A percentile compares a stretch with the other conserved stretches of the same genome.
phyloP scores from a whole-genome alignment of 768 basidiomycete genomes.

The Pleurotus tuoliensis region DNA sequence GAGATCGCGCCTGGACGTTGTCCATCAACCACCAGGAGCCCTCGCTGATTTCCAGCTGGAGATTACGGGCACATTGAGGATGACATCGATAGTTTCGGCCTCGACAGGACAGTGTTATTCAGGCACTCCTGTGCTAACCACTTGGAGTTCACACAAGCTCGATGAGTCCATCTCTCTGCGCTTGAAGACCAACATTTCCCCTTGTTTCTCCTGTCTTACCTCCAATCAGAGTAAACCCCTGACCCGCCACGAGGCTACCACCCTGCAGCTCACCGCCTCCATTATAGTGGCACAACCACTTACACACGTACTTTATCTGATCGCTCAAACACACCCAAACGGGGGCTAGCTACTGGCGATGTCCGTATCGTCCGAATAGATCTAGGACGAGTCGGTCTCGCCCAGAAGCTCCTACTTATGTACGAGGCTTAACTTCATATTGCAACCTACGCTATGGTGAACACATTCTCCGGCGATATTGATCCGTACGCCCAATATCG shows the following conservation, averaged over 20 bases:
- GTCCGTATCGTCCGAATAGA: not conserved
- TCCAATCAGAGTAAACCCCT: not conserved
- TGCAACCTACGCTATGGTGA: not conserved
- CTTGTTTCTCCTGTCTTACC: not conserved
- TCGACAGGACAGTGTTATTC: not conserved
- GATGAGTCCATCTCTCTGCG: not conserved
- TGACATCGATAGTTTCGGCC: constrained; percentile 4
- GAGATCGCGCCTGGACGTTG: too few species aligned
- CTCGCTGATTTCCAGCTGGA: constrained; percentile 5
- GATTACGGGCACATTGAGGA: not conserved
- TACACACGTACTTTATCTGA: not conserved
- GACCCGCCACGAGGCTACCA: constrained; percentile 1
- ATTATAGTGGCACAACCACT: not conserved
- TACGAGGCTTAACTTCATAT: not conserved
- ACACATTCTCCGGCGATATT: not conserved
- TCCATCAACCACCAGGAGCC: too few species aligned
- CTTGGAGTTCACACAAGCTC: not conserved
- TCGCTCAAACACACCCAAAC: not conserved
- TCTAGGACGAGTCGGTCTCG: not conserved
- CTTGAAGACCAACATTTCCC: not conserved
- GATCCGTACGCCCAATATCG: constrained; percentile 1
- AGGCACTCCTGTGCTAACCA: not conserved
- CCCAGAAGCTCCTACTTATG: not conserved
- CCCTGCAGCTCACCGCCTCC: not conserved
- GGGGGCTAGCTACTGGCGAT: not conserved